Percentiles rank a stretch among this genome's conserved stretches.
These are phyloP conservation scores for Colletotrichum liaoningense DNA, from an alignment of 2,329 filamentous ascomycete species.

Conservation along the genomic window DNA sequence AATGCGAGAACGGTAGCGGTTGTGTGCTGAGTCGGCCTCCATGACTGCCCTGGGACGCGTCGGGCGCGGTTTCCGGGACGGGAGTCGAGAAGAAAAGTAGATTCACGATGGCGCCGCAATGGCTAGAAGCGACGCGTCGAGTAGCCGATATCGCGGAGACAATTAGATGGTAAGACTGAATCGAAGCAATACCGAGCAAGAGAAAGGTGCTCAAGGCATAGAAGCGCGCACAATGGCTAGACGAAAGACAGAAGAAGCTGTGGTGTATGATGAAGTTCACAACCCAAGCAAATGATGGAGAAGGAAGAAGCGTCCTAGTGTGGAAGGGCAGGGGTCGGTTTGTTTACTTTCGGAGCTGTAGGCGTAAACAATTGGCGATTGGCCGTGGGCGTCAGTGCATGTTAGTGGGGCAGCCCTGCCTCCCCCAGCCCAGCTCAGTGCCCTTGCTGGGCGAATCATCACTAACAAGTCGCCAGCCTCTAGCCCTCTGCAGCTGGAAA, in stretches of 20 bases:
- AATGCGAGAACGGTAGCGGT: conserved; percentile 59
- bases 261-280: conserved; percentile 14
- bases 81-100: conserved; percentile 23
- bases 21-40: conserved; percentile 52
- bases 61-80: conserved; percentile 27
- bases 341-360: conserved; percentile 34
- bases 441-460: conserved; percentile 24
- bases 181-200: conserved; percentile 34
- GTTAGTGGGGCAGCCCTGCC: conserved; percentile 25
- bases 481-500: not conserved
- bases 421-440: conserved; percentile 7
- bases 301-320: conserved; percentile 25
- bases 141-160: not conserved
- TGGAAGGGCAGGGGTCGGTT: conserved; percentile 32
- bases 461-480: not conserved
- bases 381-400: conserved; percentile 15
- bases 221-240: conserved; percentile 28
- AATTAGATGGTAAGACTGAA: conserved; percentile 27
- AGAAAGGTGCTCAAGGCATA: conserved; percentile 31
- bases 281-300: conserved; percentile 10
- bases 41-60: conserved; percentile 42
- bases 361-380: conserved; percentile 35
- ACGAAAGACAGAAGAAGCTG: conserved; percentile 9
- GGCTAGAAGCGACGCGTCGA: conserved; percentile 22
- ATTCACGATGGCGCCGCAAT: conserved; percentile 23